These are phyloP conservation scores for Cladosporium sp. DNA, from an alignment of 2,329 filamentous ascomycete genomes.

Conservation along the genomic window DNA sequence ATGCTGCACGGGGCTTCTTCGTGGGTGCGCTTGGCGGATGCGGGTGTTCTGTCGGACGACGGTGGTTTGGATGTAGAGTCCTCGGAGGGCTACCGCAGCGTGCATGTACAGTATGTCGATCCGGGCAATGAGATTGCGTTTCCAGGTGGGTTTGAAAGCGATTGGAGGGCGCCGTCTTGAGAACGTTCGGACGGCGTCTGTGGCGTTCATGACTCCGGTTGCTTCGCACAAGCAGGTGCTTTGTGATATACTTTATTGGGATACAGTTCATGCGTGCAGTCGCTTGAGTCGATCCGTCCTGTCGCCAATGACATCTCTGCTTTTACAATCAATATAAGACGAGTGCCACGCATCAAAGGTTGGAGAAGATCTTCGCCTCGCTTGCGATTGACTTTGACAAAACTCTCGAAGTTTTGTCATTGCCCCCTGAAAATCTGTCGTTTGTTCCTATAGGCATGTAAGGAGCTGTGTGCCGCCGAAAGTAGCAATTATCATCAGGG, in stretches of 20 bases:
- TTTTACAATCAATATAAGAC: not conserved
- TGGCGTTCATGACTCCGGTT: no score
- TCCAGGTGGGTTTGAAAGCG: not conserved
- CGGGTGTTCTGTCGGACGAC: not conserved
- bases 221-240: no score
- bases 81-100: not conserved
- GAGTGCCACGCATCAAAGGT: not conserved
- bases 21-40: constrained; percentile 16
- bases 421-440: not conserved
- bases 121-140: constrained; percentile 2
- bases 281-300: no score
- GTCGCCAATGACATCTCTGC: not conserved
- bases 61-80: not conserved
- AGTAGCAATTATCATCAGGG: not conserved
- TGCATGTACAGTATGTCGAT: constrained; percentile 10
- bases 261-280: no score
- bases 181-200: not conserved
- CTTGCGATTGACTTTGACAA: not conserved
- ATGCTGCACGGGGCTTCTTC: constrained; percentile 8
- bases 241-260: no score
- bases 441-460: not conserved
- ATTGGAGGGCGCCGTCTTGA: not conserved
- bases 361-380: not conserved
- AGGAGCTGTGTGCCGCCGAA: not conserved
- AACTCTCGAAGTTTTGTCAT: not conserved